Percentiles rank a stretch among this genome's conserved stretches.
phyloP scores from a whole-genome alignment of 495 filamentous ascomycete genomes.

The Collariella sp. region DNA sequence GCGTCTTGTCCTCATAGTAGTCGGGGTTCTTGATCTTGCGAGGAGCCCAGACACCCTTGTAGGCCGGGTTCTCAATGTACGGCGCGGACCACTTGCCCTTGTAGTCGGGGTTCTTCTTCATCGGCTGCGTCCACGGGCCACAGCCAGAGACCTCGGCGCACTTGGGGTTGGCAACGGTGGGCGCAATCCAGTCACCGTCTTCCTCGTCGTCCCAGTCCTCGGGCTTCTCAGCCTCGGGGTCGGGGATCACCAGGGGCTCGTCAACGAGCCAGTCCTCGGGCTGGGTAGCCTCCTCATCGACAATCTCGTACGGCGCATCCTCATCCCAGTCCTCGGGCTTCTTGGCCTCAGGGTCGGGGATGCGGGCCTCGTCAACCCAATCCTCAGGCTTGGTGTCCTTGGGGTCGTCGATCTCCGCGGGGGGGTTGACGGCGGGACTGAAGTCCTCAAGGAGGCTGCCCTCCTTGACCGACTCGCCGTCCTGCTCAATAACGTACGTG shows the following conservation, averaged over 20 bases:
- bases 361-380: conserved; percentile 91
- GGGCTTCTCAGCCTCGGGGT: conserved; percentile 96
- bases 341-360: conserved; percentile 83
- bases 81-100: conserved; percentile 98
- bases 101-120: conserved; percentile 94
- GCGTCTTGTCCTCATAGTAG: conserved; percentile 97
- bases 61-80: conserved; percentile 93
- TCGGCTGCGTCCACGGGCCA: conserved; percentile 83
- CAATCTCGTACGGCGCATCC: conserved; percentile 91
- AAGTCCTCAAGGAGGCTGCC: conserved; percentile 95
- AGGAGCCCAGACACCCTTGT: conserved; percentile 94
- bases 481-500: conserved; percentile 82
- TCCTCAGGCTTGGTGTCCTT: conserved; percentile 90
- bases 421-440: conserved; percentile 83
- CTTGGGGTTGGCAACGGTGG: conserved; percentile 92
- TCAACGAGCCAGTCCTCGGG: conserved; percentile 96
- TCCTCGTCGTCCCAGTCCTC: conserved; percentile 99
- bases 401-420: conserved; percentile 92
- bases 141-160: conserved; percentile 90
- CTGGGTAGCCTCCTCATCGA: conserved; percentile 84
- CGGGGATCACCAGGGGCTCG: conserved; percentile 75
- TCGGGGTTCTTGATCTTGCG: conserved; percentile 94
- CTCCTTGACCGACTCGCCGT: conserved; percentile 74
- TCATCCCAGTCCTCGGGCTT: conserved; percentile 99
- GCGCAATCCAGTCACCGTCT: conserved; percentile 96